These are phyloP conservation scores for Dioszegia aurantiaca DNA, from an alignment of 768 basidiomycete genomes.

Conservation along the genomic window DNA sequence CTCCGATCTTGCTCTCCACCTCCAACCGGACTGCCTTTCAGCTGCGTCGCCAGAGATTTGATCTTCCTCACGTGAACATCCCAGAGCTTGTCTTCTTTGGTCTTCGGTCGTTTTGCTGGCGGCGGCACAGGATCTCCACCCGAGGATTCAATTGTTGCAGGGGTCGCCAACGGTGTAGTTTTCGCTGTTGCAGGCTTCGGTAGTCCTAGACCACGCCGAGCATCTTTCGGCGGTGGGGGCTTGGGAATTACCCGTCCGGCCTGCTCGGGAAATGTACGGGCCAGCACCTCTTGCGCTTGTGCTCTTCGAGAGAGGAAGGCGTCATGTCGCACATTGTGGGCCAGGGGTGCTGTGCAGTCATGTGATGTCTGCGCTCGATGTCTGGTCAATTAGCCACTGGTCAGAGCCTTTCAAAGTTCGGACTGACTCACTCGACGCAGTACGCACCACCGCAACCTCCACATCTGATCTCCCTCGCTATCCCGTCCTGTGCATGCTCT, in stretches of 20 bases:
- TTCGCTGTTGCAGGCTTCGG: background rate
- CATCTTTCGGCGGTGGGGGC: conserved; percentile 29
- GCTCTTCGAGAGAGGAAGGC: conserved; percentile 22
- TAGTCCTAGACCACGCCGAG: background rate
- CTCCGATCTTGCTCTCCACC: conserved; percentile 10
- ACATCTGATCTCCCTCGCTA: conserved; percentile 30
- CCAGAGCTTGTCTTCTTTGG: conserved; percentile 35
- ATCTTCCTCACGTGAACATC: conserved; percentile 41
- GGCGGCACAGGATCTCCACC: no score
- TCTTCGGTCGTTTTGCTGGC: no score
- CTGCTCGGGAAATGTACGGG: conserved; percentile 30
- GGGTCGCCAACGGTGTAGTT: conserved; percentile 8
- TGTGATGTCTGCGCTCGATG: conserved; percentile 35
- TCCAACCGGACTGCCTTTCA: conserved; percentile 5
- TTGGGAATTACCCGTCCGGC: conserved; percentile 29
- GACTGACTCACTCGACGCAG: conserved; percentile 29
- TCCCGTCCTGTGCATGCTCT: conserved; percentile 2
- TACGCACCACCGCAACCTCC: conserved; percentile 25
- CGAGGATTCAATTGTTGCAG: no score
- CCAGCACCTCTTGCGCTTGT: conserved; percentile 30
- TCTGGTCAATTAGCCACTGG: conserved; percentile 18
- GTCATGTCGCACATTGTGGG: conserved; percentile 25
- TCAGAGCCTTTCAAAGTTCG: background rate
- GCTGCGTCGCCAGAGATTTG: conserved; percentile 19
- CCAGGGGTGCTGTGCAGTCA: conserved; percentile 28